A percentile compares a stretch with the other conserved stretches of the same genome.
These are phyloP conservation scores for Microbotryum violaceum DNA, from an alignment of 1,284 basidiomycete genomes.

Conservation along the genomic window DNA sequence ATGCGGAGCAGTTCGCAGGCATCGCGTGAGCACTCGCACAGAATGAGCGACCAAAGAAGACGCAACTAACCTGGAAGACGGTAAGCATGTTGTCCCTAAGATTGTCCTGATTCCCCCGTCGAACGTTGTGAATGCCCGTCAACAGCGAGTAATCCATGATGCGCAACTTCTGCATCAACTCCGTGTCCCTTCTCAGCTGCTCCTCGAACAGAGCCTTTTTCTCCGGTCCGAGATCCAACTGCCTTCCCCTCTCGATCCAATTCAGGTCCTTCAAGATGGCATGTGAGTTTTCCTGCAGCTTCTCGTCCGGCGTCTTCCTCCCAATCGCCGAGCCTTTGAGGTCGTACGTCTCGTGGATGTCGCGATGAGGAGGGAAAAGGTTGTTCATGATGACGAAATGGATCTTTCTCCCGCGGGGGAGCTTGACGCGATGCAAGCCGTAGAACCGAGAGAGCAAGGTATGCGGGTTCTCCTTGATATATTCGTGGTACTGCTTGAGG, in stretches of 20 bases:
- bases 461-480: slow-evolving; percentile 85
- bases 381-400: slow-evolving; percentile 99
- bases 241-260: slow-evolving; percentile 76
- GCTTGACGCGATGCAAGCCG: slow-evolving; percentile 91
- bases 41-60: neutral
- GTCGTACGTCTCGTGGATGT: slow-evolving; percentile 96
- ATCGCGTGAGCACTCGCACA: neutral
- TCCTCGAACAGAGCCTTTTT: slow-evolving; percentile 83
- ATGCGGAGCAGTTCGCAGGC: neutral
- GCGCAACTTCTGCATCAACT: slow-evolving; percentile 68
- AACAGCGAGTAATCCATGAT: slow-evolving; percentile 98
- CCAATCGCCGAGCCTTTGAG: slow-evolving; percentile 91
- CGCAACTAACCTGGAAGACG: slow-evolving; percentile 68
- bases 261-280: slow-evolving; percentile 94
- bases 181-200: slow-evolving; percentile 78
- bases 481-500: slow-evolving; percentile 75
- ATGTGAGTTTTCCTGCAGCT: slow-evolving; percentile 65
- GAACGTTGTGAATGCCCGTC: slow-evolving; percentile 88
- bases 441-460: slow-evolving; percentile 91
- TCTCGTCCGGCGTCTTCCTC: slow-evolving; percentile 78
- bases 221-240: slow-evolving; percentile 83
- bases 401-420: slow-evolving; percentile 87
- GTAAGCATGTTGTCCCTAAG: slow-evolving; percentile 79
- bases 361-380: slow-evolving; percentile 92
- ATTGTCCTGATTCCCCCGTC: slow-evolving; percentile 82